Evolutionary conservation across 2,329 filamentous ascomycete genomes (phyloP), one percentile per base, ranked within the genome.

Genomic region (Pyrenophora graminea): DNA sequence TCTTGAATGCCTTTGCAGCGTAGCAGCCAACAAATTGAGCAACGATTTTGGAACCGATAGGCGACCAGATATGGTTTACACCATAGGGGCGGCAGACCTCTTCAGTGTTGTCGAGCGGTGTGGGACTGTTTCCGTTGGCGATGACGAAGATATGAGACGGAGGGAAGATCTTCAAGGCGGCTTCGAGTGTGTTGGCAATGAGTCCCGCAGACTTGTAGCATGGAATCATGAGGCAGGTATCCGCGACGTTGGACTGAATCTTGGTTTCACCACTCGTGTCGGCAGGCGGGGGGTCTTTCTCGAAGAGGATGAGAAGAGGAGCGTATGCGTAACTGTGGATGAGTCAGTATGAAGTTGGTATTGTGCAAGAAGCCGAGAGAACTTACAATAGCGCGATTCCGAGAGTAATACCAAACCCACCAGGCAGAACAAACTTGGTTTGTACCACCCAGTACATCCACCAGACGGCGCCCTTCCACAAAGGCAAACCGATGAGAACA

Each of bases 401-500:
- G 27, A 78, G 66, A 12, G 69, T 67, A 48, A 78, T 76, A n/a
- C 70, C 67, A 56, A 72, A 77, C 1, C 75, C 75, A 18, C 74
- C 75, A 15, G 66, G 56, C 31, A 79, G 46, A 15, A 74, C 69
- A 31, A 77, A 74, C 38, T 76, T 76, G 27, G 70, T 69, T 30
- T 43, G 27, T 17, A 51, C 47, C 9, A 51, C 43, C 47, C 47
- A 54, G 31, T 51, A 51, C 33, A 51, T 33, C 47, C 47, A 46
- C 51, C 48, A 51, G 10, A 51, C 48, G 10, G 77, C 68, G 3
- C 78, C 78, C 4, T 73, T 73, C 78, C 78, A 80, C 2, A 80
- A 51, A 1, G 78, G 77, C 45, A 74, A 48, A 4, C 77, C 77
- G 8, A 80, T 59, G 1, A 79, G 63, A n/a, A 79, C 74, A 18